Evolutionary conservation across 1,139 yeast genomes (phyloP), one percentile per base, ranked within the genome.

Genomic region (Kodamaea sp.): DNA sequence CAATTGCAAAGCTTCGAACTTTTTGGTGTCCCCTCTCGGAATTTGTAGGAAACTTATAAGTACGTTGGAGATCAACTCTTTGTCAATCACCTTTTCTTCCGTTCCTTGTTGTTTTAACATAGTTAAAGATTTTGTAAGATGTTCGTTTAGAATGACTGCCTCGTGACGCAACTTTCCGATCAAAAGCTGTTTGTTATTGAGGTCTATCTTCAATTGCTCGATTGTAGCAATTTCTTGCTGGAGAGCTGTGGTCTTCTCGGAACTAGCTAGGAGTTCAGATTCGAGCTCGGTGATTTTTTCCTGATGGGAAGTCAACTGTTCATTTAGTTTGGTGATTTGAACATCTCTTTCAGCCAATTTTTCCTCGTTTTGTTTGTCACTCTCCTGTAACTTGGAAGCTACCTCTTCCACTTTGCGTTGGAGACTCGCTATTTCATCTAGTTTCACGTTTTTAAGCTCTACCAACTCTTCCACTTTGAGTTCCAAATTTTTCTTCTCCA

Each of bases 151-250:
- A 21, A 88, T 87, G n/a, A 92, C 92, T 2, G 96, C 95, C 59
- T 92, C 97, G 55, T 92, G 97, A 36, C 97, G 78, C 35, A 92
- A 71, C 55, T 92, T 92, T 4, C 97, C 97, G 32, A 92, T 78
- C 34, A 81, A 73, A 18, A 89, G 66, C 43, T 80, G 90, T 58
- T 88, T 89, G 43, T 82, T 88, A 47, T 84, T 85, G 3, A 66
- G 43, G 28, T 73, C 70, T 7, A 54, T 48, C 24, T 61, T 51
- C 18, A 71, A 48, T 34, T 31, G 43, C 13, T 38, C 44, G 35
- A 57, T 39, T 28, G 54, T 32, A 4, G 27, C 4, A 3, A 37
- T 27, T 7, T 38, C 37, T 12, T 36, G 26, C 12, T 29, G 32
- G 21, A 42, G 20, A 5, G 32, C 25, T 14, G 19, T 12, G 3